A percentile compares a stretch with the other conserved stretches of the same genome.
These are phyloP conservation scores for Schrenkiella parvula DNA, from an alignment of 345 rosid genomes.

Conservation along the genomic window DNA sequence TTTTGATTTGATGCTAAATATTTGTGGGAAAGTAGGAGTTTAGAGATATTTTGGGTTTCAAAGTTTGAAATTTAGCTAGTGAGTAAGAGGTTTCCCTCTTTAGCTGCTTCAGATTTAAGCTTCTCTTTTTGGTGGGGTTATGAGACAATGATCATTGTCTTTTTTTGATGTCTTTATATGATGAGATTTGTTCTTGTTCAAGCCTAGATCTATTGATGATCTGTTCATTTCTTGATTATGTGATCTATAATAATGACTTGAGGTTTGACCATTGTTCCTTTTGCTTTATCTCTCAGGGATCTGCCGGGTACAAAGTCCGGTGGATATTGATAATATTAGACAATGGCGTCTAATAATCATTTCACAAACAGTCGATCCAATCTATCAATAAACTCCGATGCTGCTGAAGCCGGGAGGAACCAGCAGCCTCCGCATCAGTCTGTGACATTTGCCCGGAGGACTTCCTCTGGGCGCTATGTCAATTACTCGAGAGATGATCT, in stretches of 20 bases:
- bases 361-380: conserved; percentile 65
- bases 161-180: neutral
- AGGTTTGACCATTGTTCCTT: neutral
- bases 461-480: conserved; percentile 83
- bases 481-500: conserved; percentile 96
- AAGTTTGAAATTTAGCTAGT: neutral
- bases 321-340: conserved; percentile 20
- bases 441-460: conserved; percentile 80
- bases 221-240: neutral
- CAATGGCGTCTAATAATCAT: conserved; percentile 73
- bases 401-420: conserved; percentile 54
- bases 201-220: conserved; percentile 14
- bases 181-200: neutral
- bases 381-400: conserved; percentile 65
- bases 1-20: neutral
- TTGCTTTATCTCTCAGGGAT: conserved; percentile 40
- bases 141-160: conserved; percentile 1
- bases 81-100: neutral
- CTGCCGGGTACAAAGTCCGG: conserved; percentile 32
- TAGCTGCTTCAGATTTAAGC: conserved; percentile 4
- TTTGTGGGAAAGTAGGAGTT: neutral
- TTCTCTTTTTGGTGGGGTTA: conserved; percentile 21
- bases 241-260: neutral
- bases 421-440: conserved; percentile 51
- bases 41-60: neutral